Conservation (phyloP, 805 yeast species). For the Lachancea cidri region DNA sequence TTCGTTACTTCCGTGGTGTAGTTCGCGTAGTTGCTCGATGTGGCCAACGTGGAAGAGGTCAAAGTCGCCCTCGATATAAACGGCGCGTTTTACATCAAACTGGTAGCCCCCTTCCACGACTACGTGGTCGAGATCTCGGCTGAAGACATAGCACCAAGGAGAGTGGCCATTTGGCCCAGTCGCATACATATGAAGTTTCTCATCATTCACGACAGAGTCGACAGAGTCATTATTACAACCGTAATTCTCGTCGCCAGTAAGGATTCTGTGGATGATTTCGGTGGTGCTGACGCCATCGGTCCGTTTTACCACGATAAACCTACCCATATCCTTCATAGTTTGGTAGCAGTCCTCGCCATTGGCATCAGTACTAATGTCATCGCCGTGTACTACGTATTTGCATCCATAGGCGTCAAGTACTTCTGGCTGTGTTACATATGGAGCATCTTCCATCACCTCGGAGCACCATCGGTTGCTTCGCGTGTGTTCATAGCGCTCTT, state of each 20-base stretch:
- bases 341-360: slow-evolving; percentile 92
- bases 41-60: slow-evolving; percentile 94
- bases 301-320: slow-evolving; percentile 85
- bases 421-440: slow-evolving; percentile 80
- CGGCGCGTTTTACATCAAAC: slow-evolving; percentile 12
- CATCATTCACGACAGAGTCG: slow-evolving; percentile 4
- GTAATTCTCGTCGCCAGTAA: slow-evolving; percentile 28
- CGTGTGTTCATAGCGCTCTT: slow-evolving; percentile 79
- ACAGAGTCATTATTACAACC: slow-evolving; percentile 2
- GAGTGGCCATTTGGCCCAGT: slow-evolving; percentile 55
- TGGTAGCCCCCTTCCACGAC: slow-evolving; percentile 20
- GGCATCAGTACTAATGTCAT: slow-evolving; percentile 95
- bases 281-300: slow-evolving; percentile 95
- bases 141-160: slow-evolving; percentile 53
- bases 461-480: slow-evolving; percentile 89
- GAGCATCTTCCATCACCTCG: slow-evolving; percentile 66
- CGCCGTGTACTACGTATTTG: slow-evolving; percentile 95
- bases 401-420: slow-evolving; percentile 74
- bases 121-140: slow-evolving; percentile 35
- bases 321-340: slow-evolving; percentile 73
- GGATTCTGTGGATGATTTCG: slow-evolving; percentile 86
- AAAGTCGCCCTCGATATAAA: slow-evolving; percentile 76
- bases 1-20: slow-evolving; percentile 37
- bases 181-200: slow-evolving; percentile 45
- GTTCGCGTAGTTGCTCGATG: slow-evolving; percentile 59